Base-by-base conservation (phyloP, 2,329 filamentous ascomycete genomes). In the Botryotinia calthae region DNA sequence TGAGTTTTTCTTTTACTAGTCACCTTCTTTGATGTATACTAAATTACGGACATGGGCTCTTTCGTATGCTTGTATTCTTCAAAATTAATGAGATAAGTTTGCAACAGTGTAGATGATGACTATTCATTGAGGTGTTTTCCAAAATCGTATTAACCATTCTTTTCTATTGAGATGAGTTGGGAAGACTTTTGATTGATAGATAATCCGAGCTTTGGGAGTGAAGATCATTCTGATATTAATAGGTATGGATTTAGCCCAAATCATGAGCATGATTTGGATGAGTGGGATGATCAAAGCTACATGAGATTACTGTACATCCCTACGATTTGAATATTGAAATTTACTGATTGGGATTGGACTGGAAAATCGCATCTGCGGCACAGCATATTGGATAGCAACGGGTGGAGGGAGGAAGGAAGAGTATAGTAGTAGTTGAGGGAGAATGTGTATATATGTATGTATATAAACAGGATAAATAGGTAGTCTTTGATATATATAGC, bases 11-110 rank as follows among this genome's bases (percentile, higher is more conserved):
- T 70, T 46, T 70, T 70, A 14, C 28, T 70, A n/a, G 42, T 46
- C 67, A 10, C 28, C 51, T 72, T 70, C 56, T 31, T 59, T 25
- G 62, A 48, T 72, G 62, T 72, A 72, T 40, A 72, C 28, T 68
- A 72, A 61, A 72, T 20, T 25, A 56, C 10, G 48, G 62, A 48
- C 20, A 67, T 37, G 48, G 42, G 12, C 37, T 59, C 25, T 46
- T 56, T 20, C 56, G 22, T 22, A 67, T 25, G 9, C 51, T 67
- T 44, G 31, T 37, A 44, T 72, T 56, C 40, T 72, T 59, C 40
- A 67, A 65, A 12, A 28, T 20, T 72, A 59, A 72, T 72, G 62
- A 67, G 48, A 56, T 56, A 9, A 51, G 42, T 56, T 31, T 42
- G 48, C 48, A 42, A 67, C 37, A 42, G 54, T 42, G n/a, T 56